A percentile compares a stretch with the other conserved stretches of the same genome.
Evolutionary conservation across 352 stramenopile genomes (phyloP).

Genomic region (Phytophthora cryptogea): DNA sequence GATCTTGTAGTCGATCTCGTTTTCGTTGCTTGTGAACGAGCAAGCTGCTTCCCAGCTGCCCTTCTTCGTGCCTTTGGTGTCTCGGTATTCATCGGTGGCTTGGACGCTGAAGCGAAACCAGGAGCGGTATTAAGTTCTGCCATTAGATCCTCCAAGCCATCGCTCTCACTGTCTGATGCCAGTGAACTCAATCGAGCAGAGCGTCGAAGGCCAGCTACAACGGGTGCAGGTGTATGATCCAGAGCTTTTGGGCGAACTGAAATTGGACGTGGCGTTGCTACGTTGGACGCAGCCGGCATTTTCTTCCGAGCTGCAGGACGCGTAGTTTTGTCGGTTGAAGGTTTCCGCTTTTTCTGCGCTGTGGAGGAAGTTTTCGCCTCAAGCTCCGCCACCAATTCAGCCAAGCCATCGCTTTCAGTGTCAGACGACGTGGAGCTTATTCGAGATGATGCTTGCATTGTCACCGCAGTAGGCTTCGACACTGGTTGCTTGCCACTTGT

Average conservation of each 20-base stretch:
- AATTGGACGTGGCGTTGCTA: neutral
- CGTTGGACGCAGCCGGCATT: slow-evolving; percentile 2
- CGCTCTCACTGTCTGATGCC: slow-evolving; percentile 50
- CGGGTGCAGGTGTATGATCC: neutral
- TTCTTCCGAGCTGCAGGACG: slow-evolving; percentile 8
- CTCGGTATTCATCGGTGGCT: slow-evolving; percentile 5
- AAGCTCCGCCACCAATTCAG: slow-evolving; percentile 52
- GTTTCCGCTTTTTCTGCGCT: neutral
- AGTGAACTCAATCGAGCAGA: slow-evolving; percentile 36
- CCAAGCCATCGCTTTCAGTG: slow-evolving; percentile 55
- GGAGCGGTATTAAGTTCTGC: slow-evolving; percentile 40
- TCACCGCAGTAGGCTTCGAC: neutral
- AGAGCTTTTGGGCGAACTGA: neutral
- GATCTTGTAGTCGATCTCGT: neutral
- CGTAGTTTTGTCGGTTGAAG: neutral
- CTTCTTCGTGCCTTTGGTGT: slow-evolving; percentile 5
- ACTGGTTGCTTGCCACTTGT: slow-evolving; percentile 5
- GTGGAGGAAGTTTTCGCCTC: slow-evolving; percentile 12
- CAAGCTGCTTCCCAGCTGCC: slow-evolving; percentile 10
- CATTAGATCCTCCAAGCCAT: slow-evolving; percentile 55
- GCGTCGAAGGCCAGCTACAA: slow-evolving; percentile 8
- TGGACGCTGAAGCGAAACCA: neutral
- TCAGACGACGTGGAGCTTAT: slow-evolving; percentile 30
- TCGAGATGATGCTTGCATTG: slow-evolving; percentile 12
- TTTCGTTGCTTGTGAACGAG: slow-evolving; percentile 4